Evolutionary conservation across 495 filamentous ascomycete genomes (phyloP).

Genomic region (Ascodesmis nigricans): DNA sequence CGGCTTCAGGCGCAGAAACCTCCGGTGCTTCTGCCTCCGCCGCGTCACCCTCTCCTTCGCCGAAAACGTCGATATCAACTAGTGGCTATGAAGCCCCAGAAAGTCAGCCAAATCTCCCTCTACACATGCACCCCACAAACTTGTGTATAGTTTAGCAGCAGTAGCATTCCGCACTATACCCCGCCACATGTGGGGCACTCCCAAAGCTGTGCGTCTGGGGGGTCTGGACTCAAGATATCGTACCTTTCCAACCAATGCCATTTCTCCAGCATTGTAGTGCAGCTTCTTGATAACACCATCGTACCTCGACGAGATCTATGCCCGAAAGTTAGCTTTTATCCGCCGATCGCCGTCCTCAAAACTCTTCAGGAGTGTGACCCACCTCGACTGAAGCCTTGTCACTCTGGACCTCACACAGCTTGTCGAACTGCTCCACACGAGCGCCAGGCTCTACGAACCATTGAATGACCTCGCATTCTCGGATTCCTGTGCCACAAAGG

Average conservation of each 20-base stretch:
- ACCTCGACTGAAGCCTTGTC: slow-evolving; percentile 97
- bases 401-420: slow-evolving; percentile 89
- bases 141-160: too few relatives aligned
- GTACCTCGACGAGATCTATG: slow-evolving; percentile 79
- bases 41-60: slow-evolving; percentile 25
- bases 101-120: slow-evolving; percentile 5
- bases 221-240: too few relatives aligned
- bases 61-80: slow-evolving; percentile 52
- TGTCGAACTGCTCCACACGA: slow-evolving; percentile 92
- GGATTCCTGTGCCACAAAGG: slow-evolving; percentile 43
- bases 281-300: slow-evolving; percentile 91
- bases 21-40: slow-evolving; percentile 24
- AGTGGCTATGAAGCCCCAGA: slow-evolving; percentile 31
- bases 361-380: slow-evolving; percentile 2
- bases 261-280: slow-evolving; percentile 86
- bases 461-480: slow-evolving; percentile 95
- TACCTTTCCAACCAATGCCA: slow-evolving; percentile 66
- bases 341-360: too few relatives aligned
- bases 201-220: too few relatives aligned
- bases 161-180: too few relatives aligned
- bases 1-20: slow-evolving; percentile 1
- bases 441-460: slow-evolving; percentile 98
- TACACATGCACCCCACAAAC: too few relatives aligned
- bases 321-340: background rate
- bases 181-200: too few relatives aligned